Percentiles rank a stretch among this genome's conserved stretches.
phyloP scores from a whole-genome alignment of 176 grass and related monocot species.

The Zoysia pacifica region DNA sequence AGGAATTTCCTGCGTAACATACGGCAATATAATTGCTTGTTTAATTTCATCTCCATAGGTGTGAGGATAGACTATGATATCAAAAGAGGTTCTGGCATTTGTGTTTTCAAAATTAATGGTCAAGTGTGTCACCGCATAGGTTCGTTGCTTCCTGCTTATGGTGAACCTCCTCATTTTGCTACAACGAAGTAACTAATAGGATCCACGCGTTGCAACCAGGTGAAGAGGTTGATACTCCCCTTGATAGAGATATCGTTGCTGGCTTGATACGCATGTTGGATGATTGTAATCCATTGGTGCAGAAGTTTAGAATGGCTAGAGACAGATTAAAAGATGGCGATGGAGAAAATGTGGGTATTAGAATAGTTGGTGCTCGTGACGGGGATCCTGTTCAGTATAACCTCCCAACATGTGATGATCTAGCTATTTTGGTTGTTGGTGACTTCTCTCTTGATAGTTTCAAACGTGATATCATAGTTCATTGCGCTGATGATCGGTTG shows the following conservation, averaged over 20 bases:
- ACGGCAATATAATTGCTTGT: too few relatives aligned
- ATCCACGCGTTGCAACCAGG: neutral
- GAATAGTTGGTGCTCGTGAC: neutral
- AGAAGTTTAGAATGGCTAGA: neutral
- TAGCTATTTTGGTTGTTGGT: slow-evolving; percentile 12
- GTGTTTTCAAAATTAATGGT: neutral
- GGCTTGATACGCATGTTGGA: neutral
- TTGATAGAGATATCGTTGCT: neutral
- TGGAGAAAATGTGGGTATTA: neutral
- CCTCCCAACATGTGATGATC: neutral
- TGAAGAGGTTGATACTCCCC: neutral
- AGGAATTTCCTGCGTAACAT: too few relatives aligned
- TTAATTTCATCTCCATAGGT: too few relatives aligned
- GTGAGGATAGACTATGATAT: neutral
- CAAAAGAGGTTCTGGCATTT: neutral
- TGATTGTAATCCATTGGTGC: neutral
- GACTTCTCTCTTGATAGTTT: neutral
- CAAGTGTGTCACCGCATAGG: neutral
- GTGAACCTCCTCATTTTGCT: neutral
- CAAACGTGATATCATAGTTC: neutral
- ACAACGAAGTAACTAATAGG: neutral
- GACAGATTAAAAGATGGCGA: neutral
- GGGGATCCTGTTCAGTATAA: neutral
- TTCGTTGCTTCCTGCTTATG: neutral
- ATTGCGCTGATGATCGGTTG: neutral